Percentiles rank a stretch among this genome's conserved stretches.
Evolutionary conservation across 2,329 filamentous ascomycete genomes (phyloP).

Genomic region (Corniculantispora saksenae): DNA sequence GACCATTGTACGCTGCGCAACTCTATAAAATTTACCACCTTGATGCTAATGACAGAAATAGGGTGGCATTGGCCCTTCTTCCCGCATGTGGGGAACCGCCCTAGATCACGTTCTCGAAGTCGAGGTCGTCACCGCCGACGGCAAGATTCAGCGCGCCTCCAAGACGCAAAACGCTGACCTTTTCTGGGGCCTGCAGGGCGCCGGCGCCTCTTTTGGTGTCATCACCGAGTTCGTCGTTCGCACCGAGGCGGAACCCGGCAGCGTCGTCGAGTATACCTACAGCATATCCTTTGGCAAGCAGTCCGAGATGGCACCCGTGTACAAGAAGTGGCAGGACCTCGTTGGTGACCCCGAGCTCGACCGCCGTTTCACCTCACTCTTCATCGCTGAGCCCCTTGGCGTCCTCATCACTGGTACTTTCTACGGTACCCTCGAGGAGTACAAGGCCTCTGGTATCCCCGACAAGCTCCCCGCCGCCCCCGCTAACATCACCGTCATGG

Average conservation of each 20-base stretch:
- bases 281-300: constrained; percentile 51
- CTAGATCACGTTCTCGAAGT: constrained; percentile 57
- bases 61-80: constrained; percentile 60
- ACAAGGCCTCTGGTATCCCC: constrained; percentile 50
- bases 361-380: constrained; percentile 58
- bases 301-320: constrained; percentile 49
- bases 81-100: constrained; percentile 59
- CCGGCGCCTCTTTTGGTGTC: constrained; percentile 57
- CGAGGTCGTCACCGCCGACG: constrained; percentile 58
- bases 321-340: constrained; percentile 60
- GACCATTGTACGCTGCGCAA: constrained; percentile 48
- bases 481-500: constrained; percentile 51
- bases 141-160: constrained; percentile 50
- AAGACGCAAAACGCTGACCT: constrained; percentile 51
- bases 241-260: constrained; percentile 56
- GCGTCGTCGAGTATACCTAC: constrained; percentile 61
- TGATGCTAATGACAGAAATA: background rate
- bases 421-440: constrained; percentile 61
- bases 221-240: constrained; percentile 58
- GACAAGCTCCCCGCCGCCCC: constrained; percentile 46
- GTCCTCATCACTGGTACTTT: constrained; percentile 61
- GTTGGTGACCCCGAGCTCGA: constrained; percentile 56
- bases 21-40: background rate
- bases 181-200: constrained; percentile 59
- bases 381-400: constrained; percentile 55